A percentile compares a stretch with the other conserved stretches of the same genome.
These are phyloP conservation scores for Xylona heveae DNA, from an alignment of 495 filamentous ascomycete species.

Conservation along the genomic window DNA sequence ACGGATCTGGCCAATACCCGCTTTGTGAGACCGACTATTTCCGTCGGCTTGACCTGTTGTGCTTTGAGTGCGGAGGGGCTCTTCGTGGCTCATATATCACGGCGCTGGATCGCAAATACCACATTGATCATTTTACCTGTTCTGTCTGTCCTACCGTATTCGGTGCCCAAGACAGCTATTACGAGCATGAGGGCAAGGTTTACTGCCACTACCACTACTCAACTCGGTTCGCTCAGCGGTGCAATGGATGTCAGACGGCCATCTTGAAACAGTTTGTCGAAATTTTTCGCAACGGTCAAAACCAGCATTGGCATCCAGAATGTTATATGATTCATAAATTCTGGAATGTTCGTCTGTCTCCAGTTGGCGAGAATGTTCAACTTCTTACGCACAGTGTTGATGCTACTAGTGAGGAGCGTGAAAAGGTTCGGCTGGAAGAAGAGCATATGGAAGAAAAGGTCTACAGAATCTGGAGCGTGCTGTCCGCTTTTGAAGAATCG, in stretches of 20 bases:
- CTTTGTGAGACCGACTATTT: conserved; percentile 98
- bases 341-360: conserved; percentile 86
- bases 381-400: conserved; percentile 13
- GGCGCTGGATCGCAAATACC: conserved; percentile 90
- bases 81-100: conserved; percentile 97
- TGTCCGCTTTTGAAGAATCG: conserved; percentile 93
- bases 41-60: conserved; percentile 72
- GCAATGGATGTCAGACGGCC: conserved; percentile 91
- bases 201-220: conserved; percentile 99
- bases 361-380: conserved; percentile 26
- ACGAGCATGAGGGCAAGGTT: conserved; percentile 89
- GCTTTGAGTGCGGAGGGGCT: conserved; percentile 78
- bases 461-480: conserved; percentile 91
- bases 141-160: conserved; percentile 94
- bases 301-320: conserved; percentile 99
- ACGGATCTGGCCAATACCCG: conserved; percentile 70
- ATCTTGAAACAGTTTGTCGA: conserved; percentile 99
- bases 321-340: conserved; percentile 99
- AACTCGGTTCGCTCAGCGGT: conserved; percentile 87
- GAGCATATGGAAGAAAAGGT: conserved; percentile 96
- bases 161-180: conserved; percentile 94
- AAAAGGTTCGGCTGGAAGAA: conserved; percentile 59
- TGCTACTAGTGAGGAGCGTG: conserved; percentile 53
- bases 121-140: conserved; percentile 98
- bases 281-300: conserved; percentile 90